phyloP scores from a whole-genome alignment of 2,329 filamentous ascomycete species.

The Beauveria brongniartii region DNA sequence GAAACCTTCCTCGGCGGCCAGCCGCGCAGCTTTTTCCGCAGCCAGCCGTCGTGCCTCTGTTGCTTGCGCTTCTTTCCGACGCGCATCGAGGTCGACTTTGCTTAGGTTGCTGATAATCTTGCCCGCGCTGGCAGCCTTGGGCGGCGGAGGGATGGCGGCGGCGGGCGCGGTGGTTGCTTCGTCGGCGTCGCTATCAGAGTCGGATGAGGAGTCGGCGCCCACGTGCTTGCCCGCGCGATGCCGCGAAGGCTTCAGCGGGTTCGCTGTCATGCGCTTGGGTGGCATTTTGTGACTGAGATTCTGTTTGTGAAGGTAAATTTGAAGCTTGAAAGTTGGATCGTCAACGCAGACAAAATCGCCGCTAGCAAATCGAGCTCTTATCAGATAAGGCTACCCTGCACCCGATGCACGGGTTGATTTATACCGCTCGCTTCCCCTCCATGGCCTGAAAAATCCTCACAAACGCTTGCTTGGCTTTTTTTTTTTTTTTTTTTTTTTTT shows the following conservation, averaged over 20 bases:
- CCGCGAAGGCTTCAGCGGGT: conserved; percentile 70
- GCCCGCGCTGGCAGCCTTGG: conserved; percentile 48
- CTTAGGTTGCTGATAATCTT: conserved; percentile 46
- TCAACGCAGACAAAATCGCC: not conserved
- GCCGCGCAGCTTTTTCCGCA: conserved; percentile 40
- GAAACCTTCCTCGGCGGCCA: conserved; percentile 53
- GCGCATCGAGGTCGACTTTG: conserved; percentile 44
- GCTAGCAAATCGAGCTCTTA: conserved; percentile 4
- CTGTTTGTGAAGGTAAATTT: not conserved
- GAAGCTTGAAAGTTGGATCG: not conserved
- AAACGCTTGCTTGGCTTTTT: not conserved
- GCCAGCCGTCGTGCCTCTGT: conserved; percentile 40
- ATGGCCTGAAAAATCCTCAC: no score
- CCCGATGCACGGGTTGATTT: not conserved
- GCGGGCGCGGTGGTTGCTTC: conserved; percentile 17
- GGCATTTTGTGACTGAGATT: conserved; percentile 38
- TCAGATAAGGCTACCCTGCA: conserved; percentile 7
- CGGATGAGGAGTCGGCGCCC: conserved; percentile 46
- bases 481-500: not conserved
- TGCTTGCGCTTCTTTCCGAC: conserved; percentile 36
- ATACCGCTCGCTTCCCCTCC: no score
- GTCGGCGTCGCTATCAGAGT: conserved; percentile 41
- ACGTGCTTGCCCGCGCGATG: conserved; percentile 78
- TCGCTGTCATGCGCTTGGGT: conserved; percentile 87
- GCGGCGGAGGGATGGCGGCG: conserved; percentile 41